Conservation (phyloP, 2,329 filamentous ascomycete species). For the Raffaelea deltoideospora region DNA sequence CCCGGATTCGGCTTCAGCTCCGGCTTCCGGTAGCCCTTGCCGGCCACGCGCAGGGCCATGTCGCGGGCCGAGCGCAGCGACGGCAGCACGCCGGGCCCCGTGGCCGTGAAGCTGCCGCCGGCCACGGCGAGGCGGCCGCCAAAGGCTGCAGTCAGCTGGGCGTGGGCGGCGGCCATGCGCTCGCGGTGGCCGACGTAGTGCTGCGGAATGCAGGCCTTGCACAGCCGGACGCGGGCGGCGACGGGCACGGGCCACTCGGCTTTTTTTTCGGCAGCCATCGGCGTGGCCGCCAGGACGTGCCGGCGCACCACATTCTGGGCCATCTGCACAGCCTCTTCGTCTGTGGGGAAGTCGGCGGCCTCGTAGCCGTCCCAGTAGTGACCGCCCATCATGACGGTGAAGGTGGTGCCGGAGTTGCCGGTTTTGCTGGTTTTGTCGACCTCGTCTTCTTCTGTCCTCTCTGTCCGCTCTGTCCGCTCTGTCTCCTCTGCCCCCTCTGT, state of each 20-base stretch:
- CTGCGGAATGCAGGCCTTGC: slow-evolving; percentile 72
- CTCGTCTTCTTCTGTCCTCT: no score
- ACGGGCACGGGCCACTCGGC: no score
- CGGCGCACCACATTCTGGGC: slow-evolving; percentile 54
- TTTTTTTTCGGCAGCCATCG: slow-evolving; percentile 35
- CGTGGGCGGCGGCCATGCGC: slow-evolving; percentile 41
- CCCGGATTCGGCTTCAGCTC: no score
- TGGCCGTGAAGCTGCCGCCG: slow-evolving; percentile 36
- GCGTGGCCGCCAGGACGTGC: slow-evolving; percentile 48
- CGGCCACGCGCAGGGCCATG: slow-evolving; percentile 22
- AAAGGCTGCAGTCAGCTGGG: slow-evolving; percentile 39
- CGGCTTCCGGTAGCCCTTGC: slow-evolving; percentile 6
- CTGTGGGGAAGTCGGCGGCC: slow-evolving; percentile 37
- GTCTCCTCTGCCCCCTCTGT: slow-evolving; percentile 16
- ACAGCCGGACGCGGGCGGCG: slow-evolving; percentile 37
- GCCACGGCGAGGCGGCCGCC: slow-evolving; percentile 48
- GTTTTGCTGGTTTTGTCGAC: no score
- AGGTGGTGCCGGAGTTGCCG: slow-evolving; percentile 65
- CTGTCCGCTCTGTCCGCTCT: slow-evolving; percentile 7
- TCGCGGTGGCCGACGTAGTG: slow-evolving; percentile 64
- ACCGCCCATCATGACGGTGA: slow-evolving; percentile 90
- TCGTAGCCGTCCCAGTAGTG: slow-evolving; percentile 63
- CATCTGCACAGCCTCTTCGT: slow-evolving; percentile 52
- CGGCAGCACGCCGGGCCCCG: slow-evolving; percentile 35
- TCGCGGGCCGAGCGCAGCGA: slow-evolving; percentile 35